Evolutionary conservation across 1,284 basidiomycete genomes (phyloP), one percentile per base, ranked within the genome.

Genomic region (Pseudomicrostroma phylloplanum): DNA sequence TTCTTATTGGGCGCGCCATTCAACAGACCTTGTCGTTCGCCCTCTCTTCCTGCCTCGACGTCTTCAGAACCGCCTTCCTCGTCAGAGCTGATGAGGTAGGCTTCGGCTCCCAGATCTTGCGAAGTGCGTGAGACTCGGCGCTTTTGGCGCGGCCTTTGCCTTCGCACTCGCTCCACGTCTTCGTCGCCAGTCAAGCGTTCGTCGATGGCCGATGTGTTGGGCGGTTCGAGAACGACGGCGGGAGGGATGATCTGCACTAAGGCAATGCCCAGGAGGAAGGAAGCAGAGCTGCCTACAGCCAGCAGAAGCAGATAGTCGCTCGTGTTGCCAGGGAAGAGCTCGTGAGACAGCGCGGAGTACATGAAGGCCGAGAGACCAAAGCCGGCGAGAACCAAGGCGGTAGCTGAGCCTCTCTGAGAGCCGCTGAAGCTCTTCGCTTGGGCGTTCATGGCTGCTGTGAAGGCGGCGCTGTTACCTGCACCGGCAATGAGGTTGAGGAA

Each of bases 351-450:
- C 0, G 85, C 83, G 23, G 87, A 87, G 80, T 91, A 91, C 62
- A 88, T 81, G 80, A 91, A 90, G 0, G 89, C 90, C 8, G 88
- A 89, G 6, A 91, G 83, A 0, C 90, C 90, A 64, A 90, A 90
- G n/a, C 88, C 90, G 0, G 88, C 88, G 17, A 90, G 81, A 21
- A 91, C 89, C 15, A 89, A 76, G 2, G 87, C 87, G 1, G 87
- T 89, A 0, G 87, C 85, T 0, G 86, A 85, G 1, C 87, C 89
- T 42, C 89, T 83, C 23, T 86, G 86, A 58, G n/a, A 56, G 51
- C 90, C 70, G n/a, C 66, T 73, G 65, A 74, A 70, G 30, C 67
- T 71, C 59, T 77, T 78, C n/a, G 71, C 70, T 54, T 77, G 77
- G 0, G 75, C 78, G 55, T 74, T 70, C 69, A 80, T 80, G 13